Evolutionary conservation across 2,329 filamentous ascomycete species (phyloP).

Genomic region (Sphaerulina vaccinii): DNA sequence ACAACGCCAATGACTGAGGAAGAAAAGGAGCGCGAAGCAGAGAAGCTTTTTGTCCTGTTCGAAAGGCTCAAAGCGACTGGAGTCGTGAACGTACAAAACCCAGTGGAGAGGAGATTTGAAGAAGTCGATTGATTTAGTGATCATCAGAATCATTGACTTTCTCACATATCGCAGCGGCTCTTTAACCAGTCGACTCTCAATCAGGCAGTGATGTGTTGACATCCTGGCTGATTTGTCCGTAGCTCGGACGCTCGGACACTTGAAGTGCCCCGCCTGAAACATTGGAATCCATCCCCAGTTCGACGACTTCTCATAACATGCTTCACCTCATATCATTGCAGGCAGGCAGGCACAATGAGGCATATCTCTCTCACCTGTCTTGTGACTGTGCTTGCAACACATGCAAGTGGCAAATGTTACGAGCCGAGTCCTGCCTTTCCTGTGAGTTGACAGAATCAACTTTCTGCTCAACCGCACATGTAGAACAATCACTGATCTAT

Average conservation of each 20-base stretch:
- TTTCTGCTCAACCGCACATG: no score
- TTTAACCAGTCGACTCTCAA: no score
- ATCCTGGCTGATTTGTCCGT: no score
- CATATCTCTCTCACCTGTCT: neutral
- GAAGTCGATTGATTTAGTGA: slow-evolving; percentile 53
- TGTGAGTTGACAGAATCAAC: slow-evolving; percentile 30
- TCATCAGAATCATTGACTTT: neutral
- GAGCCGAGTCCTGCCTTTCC: slow-evolving; percentile 42
- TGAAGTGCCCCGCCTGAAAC: no score
- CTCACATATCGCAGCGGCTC: neutral
- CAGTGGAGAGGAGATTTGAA: slow-evolving; percentile 70
- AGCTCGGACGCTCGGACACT: no score
- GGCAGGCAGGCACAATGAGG: neutral
- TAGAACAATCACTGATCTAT: no score
- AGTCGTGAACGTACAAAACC: slow-evolving; percentile 75
- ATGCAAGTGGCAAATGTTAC: slow-evolving; percentile 30
- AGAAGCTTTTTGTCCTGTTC: slow-evolving; percentile 85
- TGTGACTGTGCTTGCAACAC: neutral
- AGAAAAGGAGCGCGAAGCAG: slow-evolving; percentile 89
- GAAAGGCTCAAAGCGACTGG: slow-evolving; percentile 75
- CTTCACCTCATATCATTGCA: neutral
- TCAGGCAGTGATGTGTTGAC: no score
- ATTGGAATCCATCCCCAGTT: no score
- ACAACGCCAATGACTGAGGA: slow-evolving; percentile 79
- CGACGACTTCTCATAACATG: no score